Conservation (phyloP, 2,329 filamentous ascomycete genomes). For the Metarhizium rileyi region DNA sequence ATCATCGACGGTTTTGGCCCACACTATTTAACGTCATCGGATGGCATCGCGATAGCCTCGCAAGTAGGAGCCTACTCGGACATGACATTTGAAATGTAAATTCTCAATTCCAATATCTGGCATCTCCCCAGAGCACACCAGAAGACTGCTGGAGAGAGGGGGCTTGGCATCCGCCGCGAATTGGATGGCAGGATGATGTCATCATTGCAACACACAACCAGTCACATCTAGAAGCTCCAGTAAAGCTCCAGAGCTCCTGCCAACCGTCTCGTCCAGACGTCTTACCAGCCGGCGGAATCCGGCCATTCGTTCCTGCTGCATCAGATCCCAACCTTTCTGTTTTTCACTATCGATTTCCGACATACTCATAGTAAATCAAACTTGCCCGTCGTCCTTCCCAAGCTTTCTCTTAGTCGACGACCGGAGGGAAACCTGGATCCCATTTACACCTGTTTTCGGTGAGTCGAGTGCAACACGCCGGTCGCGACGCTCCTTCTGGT, state of each 20-base stretch:
- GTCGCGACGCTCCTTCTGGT: neutral
- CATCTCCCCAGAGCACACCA: neutral
- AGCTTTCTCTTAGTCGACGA: neutral
- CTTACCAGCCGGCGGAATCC: neutral
- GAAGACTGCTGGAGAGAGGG: neutral
- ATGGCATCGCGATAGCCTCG: too few relatives aligned
- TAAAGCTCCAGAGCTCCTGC: neutral
- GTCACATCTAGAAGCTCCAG: neutral
- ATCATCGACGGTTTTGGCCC: neutral
- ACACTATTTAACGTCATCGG: too few relatives aligned
- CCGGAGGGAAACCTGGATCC: neutral
- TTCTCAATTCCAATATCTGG: too few relatives aligned
- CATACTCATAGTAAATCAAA: neutral
- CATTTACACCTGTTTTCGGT: neutral
- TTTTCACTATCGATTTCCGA: neutral
- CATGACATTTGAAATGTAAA: too few relatives aligned
- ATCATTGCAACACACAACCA: constrained; percentile 1
- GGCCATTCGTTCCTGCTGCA: neutral
- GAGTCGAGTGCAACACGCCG: neutral
- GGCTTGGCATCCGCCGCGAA: neutral
- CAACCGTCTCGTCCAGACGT: constrained; percentile 1
- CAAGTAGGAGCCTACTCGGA: too few relatives aligned
- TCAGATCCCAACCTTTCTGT: neutral
- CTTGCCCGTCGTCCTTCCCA: neutral
- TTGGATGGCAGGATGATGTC: constrained; percentile 7